Evolutionary conservation across 257 asterid genomes (phyloP), one percentile per base, ranked within the genome.

Genomic region (Solanum lycopersicoides): DNA sequence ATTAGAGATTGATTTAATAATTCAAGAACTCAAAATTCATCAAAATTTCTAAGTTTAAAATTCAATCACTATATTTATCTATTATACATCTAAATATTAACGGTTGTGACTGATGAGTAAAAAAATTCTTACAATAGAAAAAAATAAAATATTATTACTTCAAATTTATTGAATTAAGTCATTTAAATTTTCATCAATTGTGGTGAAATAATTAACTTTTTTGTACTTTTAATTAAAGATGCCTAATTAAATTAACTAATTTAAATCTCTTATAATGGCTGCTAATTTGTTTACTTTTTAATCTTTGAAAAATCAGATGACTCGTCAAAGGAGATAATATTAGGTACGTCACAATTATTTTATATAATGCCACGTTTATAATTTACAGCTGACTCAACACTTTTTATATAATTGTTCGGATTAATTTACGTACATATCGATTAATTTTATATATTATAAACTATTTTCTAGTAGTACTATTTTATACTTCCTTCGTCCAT

Each of bases 351-450:
- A 45, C 42, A 23, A 9, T 45, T 45, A 79, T 79, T 79, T 45
- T 45, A 79, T 79, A 8, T 4, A 37, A 41, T 25, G 39, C 37
- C n/a, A 77, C 37, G 15, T 79, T 25, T n/a, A 44, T 28, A 79
- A 79, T 77, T 44, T 77, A 23, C 7, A 13, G 12, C 34, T 30
- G 14, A 44, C 60, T 77, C 23, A 42, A 77, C 13, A 6, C 10
- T 28, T 2, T 25, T 6, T 12, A 18, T 11, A 10, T 45, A 45
- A 50, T 53, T 25, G 0, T 28, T 68, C 1, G 0, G 1, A 13
- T 68, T 1, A 6, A 3, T 68, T 68, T 28, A 3, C 2, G 4
- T 13, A 7, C 2, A 3, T 13, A 0, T 68, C 0, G 0, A 68
- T 28, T 28, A 68, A 68, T 25, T 65, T 65, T 65, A 25, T 25